A percentile compares a stretch with the other conserved stretches of the same genome.
Evolutionary conservation across 257 asterid species (phyloP).

Genomic region (Verbena officinalis): DNA sequence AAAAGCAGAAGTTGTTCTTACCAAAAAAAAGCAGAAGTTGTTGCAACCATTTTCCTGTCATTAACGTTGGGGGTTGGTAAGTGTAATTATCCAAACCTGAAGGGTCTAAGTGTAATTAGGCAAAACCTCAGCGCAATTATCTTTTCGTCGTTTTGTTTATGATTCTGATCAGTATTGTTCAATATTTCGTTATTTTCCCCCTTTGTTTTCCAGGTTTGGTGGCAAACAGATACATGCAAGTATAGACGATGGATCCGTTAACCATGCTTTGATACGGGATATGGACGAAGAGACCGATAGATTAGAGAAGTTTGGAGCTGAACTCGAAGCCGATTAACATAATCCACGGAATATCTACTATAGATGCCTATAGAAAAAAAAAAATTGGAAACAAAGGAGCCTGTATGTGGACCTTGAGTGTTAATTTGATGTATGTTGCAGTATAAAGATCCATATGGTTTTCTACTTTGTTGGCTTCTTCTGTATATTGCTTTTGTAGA

Average conservation of each 20-base stretch:
- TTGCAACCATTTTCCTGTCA: too few species aligned
- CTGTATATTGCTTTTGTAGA: conserved; percentile 27
- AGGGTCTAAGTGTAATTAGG: neutral
- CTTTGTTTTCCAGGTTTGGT: conserved; percentile 62
- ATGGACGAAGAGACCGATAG: conserved; percentile 85
- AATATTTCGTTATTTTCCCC: neutral
- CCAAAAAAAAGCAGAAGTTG: too few species aligned
- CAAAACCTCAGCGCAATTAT: neutral
- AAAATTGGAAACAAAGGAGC: conserved; percentile 22
- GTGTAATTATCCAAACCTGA: neutral
- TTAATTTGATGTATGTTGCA: conserved; percentile 17
- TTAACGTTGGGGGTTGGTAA: too few species aligned
- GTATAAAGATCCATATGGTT: conserved; percentile 8
- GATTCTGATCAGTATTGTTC: neutral
- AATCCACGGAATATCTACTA: neutral
- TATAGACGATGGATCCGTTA: conserved; percentile 78
- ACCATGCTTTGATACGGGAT: conserved; percentile 81
- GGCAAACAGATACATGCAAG: conserved; percentile 80
- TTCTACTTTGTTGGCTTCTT: conserved; percentile 3
- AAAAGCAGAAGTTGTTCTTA: too few species aligned
- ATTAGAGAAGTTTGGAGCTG: conserved; percentile 86
- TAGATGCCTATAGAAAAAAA: conserved; percentile 12
- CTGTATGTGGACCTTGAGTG: conserved; percentile 24
- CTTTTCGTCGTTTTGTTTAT: too few species aligned
- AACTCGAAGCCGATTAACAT: conserved; percentile 73